Evolutionary conservation across 2,329 filamentous ascomycete genomes (phyloP), one percentile per base, ranked within the genome.

Genomic region (Apiospora phragmitis): DNA sequence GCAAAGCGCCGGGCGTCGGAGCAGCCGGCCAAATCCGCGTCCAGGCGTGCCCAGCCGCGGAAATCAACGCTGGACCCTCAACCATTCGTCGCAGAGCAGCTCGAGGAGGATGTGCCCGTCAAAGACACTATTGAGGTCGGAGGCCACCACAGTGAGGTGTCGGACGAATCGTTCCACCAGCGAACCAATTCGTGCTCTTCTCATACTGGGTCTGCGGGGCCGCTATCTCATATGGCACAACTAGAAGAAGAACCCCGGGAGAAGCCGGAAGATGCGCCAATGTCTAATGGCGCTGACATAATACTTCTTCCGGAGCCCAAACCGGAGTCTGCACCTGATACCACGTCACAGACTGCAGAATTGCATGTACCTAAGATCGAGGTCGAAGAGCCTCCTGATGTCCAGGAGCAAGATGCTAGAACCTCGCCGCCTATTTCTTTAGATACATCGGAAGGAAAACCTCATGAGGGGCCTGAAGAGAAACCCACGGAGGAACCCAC

Each of bases 111-210:
- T 71, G 85, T 85, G 38, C 84, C 88, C 59, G 85, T 89, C 38
- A 84, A 87, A 76, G 87, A 89, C 75, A 89, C 87, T 18, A 89
- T 89, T 71, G 85, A 89, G 75, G 87, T 89, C 67, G 85, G 86
- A 65, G 84, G 85, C 51, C 80, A 81, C 42, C 80, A 80, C 26
- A 80, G 79, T 66, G 75, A 77, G 59, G 79, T 79, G 4, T 79
- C 78, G 42, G 79, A 78, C 21, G 77, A 76, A 21, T 78, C 79
- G 9, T 80, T 81, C 18, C 78, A 75, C 69, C 77, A 74, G 68
- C 77, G 77, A 24, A 76, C 75, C n/a, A 78, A 74, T 65, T 76
- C 77, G 26, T 71, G 74, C 41, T 75, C 76, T 32, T 79, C 76
- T 16, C 73, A 71, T 66, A 72, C 75, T 32, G 75, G 74, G 55